These are phyloP conservation scores for Pneumocystis sp. DNA, from an alignment of 1,139 yeast species.

Conservation along the genomic window DNA sequence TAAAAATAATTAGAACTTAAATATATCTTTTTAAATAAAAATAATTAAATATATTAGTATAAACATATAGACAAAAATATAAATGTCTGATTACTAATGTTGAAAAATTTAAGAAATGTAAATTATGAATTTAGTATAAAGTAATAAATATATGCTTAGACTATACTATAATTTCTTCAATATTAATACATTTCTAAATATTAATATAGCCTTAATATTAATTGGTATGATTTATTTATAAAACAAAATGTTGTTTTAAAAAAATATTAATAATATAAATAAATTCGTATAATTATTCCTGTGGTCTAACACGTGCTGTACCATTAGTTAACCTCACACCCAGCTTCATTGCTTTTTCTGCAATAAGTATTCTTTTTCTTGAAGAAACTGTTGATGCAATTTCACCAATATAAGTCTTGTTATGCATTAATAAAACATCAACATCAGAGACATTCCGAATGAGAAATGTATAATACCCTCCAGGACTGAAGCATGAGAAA, in stretches of 20 bases:
- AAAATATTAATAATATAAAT: neutral
- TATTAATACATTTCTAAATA: too few species aligned
- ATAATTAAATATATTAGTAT: too few species aligned
- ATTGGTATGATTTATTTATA: neutral
- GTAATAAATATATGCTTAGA: neutral
- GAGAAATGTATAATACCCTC: conserved; percentile 95
- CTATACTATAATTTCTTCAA: neutral
- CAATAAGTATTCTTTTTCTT: conserved; percentile 92
- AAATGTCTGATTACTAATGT: neutral
- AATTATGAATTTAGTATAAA: neutral
- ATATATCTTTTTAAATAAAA: too few species aligned
- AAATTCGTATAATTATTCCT: neutral
- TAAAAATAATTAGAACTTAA: too few species aligned
- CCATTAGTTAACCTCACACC: conserved; percentile 51
- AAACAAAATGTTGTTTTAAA: neutral
- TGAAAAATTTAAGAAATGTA: too few species aligned
- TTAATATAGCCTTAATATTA: neutral
- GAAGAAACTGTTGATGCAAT: conserved; percentile 98
- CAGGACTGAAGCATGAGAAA: conserved; percentile 33
- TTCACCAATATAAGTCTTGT: conserved; percentile 98
- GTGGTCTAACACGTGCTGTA: neutral
- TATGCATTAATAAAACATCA: conserved; percentile 91
- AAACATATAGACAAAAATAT: too few species aligned
- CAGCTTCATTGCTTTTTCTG: conserved; percentile 94
- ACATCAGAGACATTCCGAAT: conserved; percentile 88